A percentile compares a stretch with the other conserved stretches of the same genome.
These are phyloP conservation scores for Hericium coralloides DNA, from an alignment of 768 basidiomycete species.

Conservation along the genomic window DNA sequence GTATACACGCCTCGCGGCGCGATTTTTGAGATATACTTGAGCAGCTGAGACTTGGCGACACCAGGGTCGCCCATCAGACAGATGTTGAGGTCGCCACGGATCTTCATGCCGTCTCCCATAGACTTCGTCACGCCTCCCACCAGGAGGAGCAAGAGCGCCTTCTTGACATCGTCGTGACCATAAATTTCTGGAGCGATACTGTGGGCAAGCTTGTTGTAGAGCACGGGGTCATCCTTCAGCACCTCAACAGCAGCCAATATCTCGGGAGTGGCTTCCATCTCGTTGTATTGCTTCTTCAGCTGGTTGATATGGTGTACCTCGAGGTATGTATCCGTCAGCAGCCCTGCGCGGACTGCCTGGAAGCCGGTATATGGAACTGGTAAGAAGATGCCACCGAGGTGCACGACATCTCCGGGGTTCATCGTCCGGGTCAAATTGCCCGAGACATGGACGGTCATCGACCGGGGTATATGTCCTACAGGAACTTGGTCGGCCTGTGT, in stretches of 20 bases:
- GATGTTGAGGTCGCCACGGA: conserved; percentile 94
- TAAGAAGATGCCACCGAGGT: conserved; percentile 94
- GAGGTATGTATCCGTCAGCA: conserved; percentile 95
- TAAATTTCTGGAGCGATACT: conserved; percentile 99
- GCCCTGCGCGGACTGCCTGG: conserved; percentile 92
- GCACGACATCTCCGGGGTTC: conserved; percentile 94
- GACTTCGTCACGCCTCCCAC: conserved; percentile 95
- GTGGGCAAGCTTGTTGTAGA: conserved; percentile 82
- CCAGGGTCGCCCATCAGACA: conserved; percentile 99
- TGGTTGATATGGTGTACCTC: conserved; percentile 88
- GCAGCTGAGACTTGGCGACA: conserved; percentile 94
- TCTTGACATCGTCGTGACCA: conserved; percentile 95
- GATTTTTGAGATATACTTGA: conserved; percentile 98
- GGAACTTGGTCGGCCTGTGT: conserved; percentile 96
- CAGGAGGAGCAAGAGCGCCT: conserved; percentile 83
- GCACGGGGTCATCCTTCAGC: conserved; percentile 62
- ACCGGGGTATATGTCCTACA: conserved; percentile 96
- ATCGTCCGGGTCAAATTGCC: conserved; percentile 84
- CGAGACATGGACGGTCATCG: conserved; percentile 94
- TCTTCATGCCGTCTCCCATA: conserved; percentile 97
- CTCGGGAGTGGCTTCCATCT: conserved; percentile 88
- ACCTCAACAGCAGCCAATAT: conserved; percentile 61
- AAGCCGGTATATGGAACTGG: conserved; percentile 97
- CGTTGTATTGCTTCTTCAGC: conserved; percentile 94
- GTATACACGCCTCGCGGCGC: conserved; percentile 97